Percentiles rank a stretch among this genome's conserved stretches.
These are phyloP conservation scores for Suhomyces coccinellae DNA, from an alignment of 1,139 yeast genomes.

Conservation along the genomic window DNA sequence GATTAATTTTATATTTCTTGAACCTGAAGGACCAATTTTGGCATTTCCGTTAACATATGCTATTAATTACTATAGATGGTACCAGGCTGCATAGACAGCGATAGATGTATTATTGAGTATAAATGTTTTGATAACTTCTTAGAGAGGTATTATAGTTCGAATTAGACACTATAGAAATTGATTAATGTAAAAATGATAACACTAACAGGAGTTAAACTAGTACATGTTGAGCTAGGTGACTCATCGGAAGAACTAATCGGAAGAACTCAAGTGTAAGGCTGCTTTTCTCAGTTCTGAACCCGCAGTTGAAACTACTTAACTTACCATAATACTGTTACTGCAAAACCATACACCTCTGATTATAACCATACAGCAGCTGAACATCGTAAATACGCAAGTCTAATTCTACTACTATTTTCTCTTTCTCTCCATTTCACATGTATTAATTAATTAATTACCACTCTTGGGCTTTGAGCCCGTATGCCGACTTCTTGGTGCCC, in stretches of 20 bases:
- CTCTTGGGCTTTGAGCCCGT: conserved; percentile 74
- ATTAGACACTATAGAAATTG: not conserved
- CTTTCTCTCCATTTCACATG: no score
- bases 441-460: conserved; percentile 62
- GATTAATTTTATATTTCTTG: conserved; percentile 24
- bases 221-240: no score
- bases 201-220: no score
- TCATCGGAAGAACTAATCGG: not conserved
- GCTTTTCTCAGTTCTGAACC: no score
- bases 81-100: not conserved
- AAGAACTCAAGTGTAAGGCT: no score
- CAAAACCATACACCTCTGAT: no score
- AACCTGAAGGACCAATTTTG: not conserved
- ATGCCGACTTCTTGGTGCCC: conserved; percentile 69
- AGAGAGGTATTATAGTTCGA: no score
- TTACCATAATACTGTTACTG: no score
- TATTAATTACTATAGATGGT: not conserved
- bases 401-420: no score
- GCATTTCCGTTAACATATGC: not conserved
- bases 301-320: not conserved
- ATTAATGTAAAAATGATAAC: not conserved
- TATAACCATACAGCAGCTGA: no score
- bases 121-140: not conserved
- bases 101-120: not conserved
- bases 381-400: no score